A percentile compares a stretch with the other conserved stretches of the same genome.
Conservation (phyloP, 2,329 filamentous ascomycete genomes). For the Colletotrichum euphorbiae region DNA sequence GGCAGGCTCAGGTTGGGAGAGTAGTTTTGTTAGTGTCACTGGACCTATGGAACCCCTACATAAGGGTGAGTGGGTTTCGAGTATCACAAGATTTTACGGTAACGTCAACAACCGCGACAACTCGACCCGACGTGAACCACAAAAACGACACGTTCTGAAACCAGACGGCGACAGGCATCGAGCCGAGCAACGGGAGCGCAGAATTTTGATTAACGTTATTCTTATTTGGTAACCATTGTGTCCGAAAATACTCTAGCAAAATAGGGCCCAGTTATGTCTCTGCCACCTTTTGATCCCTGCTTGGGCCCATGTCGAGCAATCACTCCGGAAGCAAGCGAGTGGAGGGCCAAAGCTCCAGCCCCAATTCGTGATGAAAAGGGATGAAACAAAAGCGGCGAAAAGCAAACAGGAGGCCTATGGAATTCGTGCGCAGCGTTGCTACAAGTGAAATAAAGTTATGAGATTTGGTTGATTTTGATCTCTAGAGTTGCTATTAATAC, state of each 20-base stretch:
- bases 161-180: slow-evolving; percentile 20
- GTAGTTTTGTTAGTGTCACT: no score
- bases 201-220: slow-evolving; percentile 28
- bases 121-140: background rate
- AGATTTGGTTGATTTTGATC: no score
- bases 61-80: no score
- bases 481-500: no score
- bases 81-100: no score
- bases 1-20: no score
- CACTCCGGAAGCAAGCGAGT: slow-evolving; percentile 30
- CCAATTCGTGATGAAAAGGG: slow-evolving; percentile 18
- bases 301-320: slow-evolving; percentile 28
- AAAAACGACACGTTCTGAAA: slow-evolving; percentile 16
- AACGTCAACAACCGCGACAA: slow-evolving; percentile 2
- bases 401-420: slow-evolving; percentile 1
- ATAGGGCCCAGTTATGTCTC: background rate
- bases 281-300: slow-evolving; percentile 7
- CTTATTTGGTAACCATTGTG: no score
- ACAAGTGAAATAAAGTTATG: no score
- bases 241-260: no score
- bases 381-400: slow-evolving; percentile 30
- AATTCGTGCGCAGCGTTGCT: no score
- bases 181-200: slow-evolving; percentile 16
- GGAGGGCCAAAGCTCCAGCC: background rate
- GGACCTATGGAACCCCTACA: no score